Evolutionary conservation across 2,329 filamentous ascomycete genomes (phyloP), one percentile per base, ranked within the genome.

Genomic region (Thermothelomyces thermophilus): DNA sequence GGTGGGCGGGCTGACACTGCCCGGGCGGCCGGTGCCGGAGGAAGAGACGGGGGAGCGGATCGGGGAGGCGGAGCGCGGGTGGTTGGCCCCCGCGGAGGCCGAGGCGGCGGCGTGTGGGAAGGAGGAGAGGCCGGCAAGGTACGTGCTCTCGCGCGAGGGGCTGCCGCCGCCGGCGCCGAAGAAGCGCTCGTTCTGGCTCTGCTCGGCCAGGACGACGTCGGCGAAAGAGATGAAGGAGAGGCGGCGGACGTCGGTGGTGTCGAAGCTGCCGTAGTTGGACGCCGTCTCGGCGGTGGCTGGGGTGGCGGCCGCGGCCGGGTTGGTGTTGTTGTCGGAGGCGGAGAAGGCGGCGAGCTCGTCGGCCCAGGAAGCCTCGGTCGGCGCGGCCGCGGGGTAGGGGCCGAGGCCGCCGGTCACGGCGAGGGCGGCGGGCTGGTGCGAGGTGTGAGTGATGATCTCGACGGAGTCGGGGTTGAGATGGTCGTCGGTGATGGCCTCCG

Each of bases 151-250:
- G 56, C 84, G 75, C 58, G 77, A 83, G 41, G 40, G 40, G 40
- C 40, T 42, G 24, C 78, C 74, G 33, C 17, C 31, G 37, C 26
- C 30, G 36, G 61, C 46, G 14, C 13, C 13, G 6, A 35, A 35
- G 13, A 16, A 16, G 3, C 13, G 7, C 33, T 6, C n/a, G 35
- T n/a, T n/a, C 16, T 19, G n/a, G 17, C 11, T 5, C 8, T 91
- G 87, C 65, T 93, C 87, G 30, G 84, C 79, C 64, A 95, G 89
- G 35, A 97, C 89, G 9, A 97, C 89, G 62, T 97, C 91, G 54
- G 91, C 90, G 68, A 97, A 97, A 7, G 90, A 95, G 64, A 97
- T 95, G 70, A 97, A 97, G 66, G 87, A 93, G 55, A 97, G 71
- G 19, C 91, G 82, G 40, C 88, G 83, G 16, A 94, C 80, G 61